Percentiles rank a stretch among this genome's conserved stretches.
Evolutionary conservation across 139 green algal genomes (phyloP).

Genomic region (Haematococcus lacustris): DNA sequence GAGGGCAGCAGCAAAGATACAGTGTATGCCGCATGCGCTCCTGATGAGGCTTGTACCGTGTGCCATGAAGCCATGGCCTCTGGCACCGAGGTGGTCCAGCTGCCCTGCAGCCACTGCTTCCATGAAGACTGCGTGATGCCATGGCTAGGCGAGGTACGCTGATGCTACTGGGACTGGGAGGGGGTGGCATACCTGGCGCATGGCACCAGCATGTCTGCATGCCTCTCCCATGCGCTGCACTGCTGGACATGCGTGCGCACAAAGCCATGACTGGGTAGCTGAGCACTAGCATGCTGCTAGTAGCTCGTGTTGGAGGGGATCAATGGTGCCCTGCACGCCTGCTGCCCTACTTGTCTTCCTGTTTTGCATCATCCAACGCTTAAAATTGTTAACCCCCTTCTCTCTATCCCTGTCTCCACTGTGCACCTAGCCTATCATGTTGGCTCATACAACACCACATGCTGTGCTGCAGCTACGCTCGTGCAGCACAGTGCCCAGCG

Average conservation of each 20-base stretch:
- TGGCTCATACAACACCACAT: not conserved
- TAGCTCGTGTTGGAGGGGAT: no score
- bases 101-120: slow-evolving; percentile 29
- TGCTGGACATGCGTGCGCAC: not conserved
- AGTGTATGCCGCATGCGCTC: not conserved
- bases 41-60: slow-evolving; percentile 21
- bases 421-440: no score
- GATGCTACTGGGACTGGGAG: not conserved
- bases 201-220: not conserved
- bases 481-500: no score
- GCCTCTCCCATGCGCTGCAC: no score
- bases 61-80: slow-evolving; percentile 23
- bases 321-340: not conserved
- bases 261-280: not conserved
- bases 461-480: no score
- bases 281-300: not conserved
- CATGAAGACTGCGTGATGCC: slow-evolving; percentile 32
- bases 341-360: not conserved
- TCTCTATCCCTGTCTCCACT: no score
- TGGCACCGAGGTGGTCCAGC: slow-evolving; percentile 17
- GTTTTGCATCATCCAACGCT: no score
- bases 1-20: no score
- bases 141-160: slow-evolving; percentile 20
- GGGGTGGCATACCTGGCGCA: not conserved
- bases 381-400: no score